Percentiles rank a stretch among this genome's conserved stretches.
phyloP scores from a whole-genome alignment of 2,329 filamentous ascomycete genomes.

The Aspergillus pseudonomiae region DNA sequence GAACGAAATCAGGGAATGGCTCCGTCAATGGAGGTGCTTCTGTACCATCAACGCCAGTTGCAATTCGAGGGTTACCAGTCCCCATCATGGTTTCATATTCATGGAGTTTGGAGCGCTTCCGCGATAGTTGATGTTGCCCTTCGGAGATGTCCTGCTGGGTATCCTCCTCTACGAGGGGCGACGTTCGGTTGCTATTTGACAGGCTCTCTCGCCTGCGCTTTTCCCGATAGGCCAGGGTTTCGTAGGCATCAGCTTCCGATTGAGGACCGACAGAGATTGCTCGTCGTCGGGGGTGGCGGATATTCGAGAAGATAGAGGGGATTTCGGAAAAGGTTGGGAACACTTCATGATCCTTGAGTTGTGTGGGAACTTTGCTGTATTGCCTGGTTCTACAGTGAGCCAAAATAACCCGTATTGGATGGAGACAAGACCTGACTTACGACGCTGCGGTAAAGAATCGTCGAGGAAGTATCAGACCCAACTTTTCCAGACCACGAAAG shows the following conservation, averaged over 20 bases:
- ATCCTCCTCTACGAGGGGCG: not conserved
- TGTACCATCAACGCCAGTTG: slow-evolving; percentile 35
- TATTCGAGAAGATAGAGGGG: slow-evolving; percentile 76
- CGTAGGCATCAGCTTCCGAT: slow-evolving; percentile 94
- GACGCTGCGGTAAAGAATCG: slow-evolving; percentile 90
- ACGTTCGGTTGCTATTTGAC: slow-evolving; percentile 38
- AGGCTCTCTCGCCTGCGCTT: slow-evolving; percentile 64
- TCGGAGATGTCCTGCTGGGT: slow-evolving; percentile 4
- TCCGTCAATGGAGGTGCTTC: slow-evolving; percentile 26
- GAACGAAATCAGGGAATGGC: slow-evolving; percentile 33
- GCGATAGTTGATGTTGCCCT: slow-evolving; percentile 42
- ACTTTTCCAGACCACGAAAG: slow-evolving; percentile 81
- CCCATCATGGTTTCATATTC: slow-evolving; percentile 77
- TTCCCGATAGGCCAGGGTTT: slow-evolving; percentile 89
- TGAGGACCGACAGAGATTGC: slow-evolving; percentile 91
- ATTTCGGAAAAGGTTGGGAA: slow-evolving; percentile 88
- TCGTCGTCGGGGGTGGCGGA: slow-evolving; percentile 76
- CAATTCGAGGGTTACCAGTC: slow-evolving; percentile 55
- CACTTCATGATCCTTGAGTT: slow-evolving; percentile 80
- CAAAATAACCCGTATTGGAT: not conserved
- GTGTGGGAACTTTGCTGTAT: slow-evolving; percentile 78
- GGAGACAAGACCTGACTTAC: slow-evolving; percentile 40
- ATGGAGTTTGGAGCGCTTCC: slow-evolving; percentile 55
- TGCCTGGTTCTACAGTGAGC: slow-evolving; percentile 48
- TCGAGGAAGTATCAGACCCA: slow-evolving; percentile 78